These are phyloP conservation scores for Kitagawia praeruptora DNA, from an alignment of 129 eudicot genomes.

Conservation along the genomic window DNA sequence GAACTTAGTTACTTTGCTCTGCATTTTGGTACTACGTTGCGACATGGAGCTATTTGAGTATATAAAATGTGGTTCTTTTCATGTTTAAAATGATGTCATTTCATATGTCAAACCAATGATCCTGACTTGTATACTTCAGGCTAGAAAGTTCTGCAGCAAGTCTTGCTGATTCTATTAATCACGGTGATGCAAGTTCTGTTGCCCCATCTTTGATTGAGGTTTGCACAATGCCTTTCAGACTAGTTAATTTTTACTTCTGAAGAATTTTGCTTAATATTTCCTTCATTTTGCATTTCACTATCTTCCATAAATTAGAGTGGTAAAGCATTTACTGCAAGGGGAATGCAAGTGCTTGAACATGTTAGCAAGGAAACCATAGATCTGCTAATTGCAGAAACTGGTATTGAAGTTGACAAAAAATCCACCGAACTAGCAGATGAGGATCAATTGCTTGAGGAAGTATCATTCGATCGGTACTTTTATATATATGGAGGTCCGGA, in stretches of 20 bases:
- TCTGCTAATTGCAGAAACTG: slow-evolving; percentile 85
- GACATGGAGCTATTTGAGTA: not conserved
- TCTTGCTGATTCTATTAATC: slow-evolving; percentile 59
- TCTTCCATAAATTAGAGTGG: slow-evolving; percentile 50
- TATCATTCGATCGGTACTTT: slow-evolving; percentile 82
- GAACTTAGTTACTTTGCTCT: not conserved
- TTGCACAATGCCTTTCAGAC: slow-evolving; percentile 1
- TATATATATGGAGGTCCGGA: slow-evolving; percentile 99
- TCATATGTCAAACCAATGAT: not conserved
- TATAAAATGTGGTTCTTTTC: not conserved
- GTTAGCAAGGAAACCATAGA: slow-evolving; percentile 98
- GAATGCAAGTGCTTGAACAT: slow-evolving; percentile 85
- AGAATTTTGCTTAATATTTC: not conserved
- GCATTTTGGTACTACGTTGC: not conserved
- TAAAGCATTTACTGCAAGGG: slow-evolving; percentile 84
- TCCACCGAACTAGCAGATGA: slow-evolving; percentile 42
- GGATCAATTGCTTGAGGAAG: slow-evolving; percentile 79
- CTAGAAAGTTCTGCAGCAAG: slow-evolving; percentile 60
- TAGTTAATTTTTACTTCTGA: not conserved
- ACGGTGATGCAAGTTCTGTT: slow-evolving; percentile 64
- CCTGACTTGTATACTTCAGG: slow-evolving; percentile 30
- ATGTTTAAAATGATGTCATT: not conserved
- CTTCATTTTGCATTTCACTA: slow-evolving; percentile 3
- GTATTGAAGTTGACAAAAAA: slow-evolving; percentile 62
- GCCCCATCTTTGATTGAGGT: slow-evolving; percentile 88